phyloP scores from a whole-genome alignment of 148 eudicot genomes.

The Heliosperma pusillum region DNA sequence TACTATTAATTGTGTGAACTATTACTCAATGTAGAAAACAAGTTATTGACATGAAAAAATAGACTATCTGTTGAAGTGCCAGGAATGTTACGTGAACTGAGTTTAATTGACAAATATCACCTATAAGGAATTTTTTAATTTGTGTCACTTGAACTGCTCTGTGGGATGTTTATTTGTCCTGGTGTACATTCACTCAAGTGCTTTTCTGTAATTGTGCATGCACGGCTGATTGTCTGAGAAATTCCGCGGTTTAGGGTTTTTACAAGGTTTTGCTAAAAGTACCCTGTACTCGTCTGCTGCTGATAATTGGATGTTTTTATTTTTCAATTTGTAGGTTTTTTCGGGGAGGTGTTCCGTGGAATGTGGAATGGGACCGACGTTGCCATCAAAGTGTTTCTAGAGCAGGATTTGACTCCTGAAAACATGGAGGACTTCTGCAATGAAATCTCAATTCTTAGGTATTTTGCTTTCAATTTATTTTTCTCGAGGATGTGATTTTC shows the following conservation, averaged over 20 bases:
- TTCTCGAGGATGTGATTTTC: background rate
- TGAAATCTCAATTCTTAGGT: conserved; percentile 94
- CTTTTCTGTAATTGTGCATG: background rate
- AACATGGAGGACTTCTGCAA: conserved; percentile 99
- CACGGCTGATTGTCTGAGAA: background rate
- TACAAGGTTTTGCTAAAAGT: background rate
- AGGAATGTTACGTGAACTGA: background rate
- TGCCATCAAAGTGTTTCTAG: conserved; percentile 92
- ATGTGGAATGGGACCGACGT: conserved; percentile 97
- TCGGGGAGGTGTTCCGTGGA: conserved; percentile 98
- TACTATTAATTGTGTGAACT: background rate
- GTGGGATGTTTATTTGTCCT: background rate
- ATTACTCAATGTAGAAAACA: background rate
- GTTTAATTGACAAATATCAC: conserved; percentile 4
- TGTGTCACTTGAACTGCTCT: background rate
- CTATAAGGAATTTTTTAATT: background rate
- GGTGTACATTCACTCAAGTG: background rate
- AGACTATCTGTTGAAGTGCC: background rate
- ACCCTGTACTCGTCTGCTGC: background rate
- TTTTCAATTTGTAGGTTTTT: conserved; percentile 52
- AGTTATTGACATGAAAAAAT: background rate
- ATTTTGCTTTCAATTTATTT: conserved; percentile 17
- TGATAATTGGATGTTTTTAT: background rate
- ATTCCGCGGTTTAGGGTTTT: background rate
- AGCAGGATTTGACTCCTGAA: conserved; percentile 96